Percentiles rank a stretch among this genome's conserved stretches.
phyloP scores from a whole-genome alignment of 495 filamentous ascomycete species.

The Aspergillus coremiiformis region DNA sequence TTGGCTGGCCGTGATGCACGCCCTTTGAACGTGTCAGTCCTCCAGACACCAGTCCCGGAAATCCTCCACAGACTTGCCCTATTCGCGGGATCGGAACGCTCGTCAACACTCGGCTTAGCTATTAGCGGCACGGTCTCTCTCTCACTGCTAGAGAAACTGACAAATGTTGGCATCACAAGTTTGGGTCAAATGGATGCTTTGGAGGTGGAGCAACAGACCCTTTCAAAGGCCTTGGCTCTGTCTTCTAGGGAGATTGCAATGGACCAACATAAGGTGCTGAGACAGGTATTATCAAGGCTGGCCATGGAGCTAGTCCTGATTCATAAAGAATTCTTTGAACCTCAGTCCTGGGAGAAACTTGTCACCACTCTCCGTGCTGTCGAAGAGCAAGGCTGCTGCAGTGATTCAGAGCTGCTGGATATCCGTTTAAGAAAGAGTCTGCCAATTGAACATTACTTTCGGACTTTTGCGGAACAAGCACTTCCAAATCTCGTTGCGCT shows the following conservation, averaged over 20 bases:
- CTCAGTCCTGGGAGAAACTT: slow-evolving; percentile 23
- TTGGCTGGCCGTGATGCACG: slow-evolving; percentile 36
- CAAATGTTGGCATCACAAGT: slow-evolving; percentile 43
- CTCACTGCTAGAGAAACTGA: slow-evolving; percentile 49
- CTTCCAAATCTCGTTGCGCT: slow-evolving; percentile 29
- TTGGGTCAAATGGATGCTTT: slow-evolving; percentile 57
- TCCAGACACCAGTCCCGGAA: slow-evolving; percentile 27
- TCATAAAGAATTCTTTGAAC: slow-evolving; percentile 35
- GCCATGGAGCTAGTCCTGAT: slow-evolving; percentile 41
- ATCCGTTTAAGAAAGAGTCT: slow-evolving; percentile 19
- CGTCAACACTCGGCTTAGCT: slow-evolving; percentile 25
- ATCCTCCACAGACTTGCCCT: slow-evolving; percentile 32
- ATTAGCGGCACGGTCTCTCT: slow-evolving; percentile 49
- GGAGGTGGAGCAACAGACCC: slow-evolving; percentile 54
- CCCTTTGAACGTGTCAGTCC: slow-evolving; percentile 26
- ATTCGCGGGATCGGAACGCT: slow-evolving; percentile 28
- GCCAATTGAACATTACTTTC: slow-evolving; percentile 31
- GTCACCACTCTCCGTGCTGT: slow-evolving; percentile 20
- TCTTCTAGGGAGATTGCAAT: slow-evolving; percentile 41
- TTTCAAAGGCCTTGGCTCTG: slow-evolving; percentile 47
- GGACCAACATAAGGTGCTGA: slow-evolving; percentile 41
- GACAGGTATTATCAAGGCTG: slow-evolving; percentile 40
- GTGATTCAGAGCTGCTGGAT: slow-evolving; percentile 4
- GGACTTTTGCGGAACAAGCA: slow-evolving; percentile 21
- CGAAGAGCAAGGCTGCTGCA: slow-evolving; percentile 18